phyloP scores from a whole-genome alignment of 2,329 filamentous ascomycete species.

The Cercospora sp. region DNA sequence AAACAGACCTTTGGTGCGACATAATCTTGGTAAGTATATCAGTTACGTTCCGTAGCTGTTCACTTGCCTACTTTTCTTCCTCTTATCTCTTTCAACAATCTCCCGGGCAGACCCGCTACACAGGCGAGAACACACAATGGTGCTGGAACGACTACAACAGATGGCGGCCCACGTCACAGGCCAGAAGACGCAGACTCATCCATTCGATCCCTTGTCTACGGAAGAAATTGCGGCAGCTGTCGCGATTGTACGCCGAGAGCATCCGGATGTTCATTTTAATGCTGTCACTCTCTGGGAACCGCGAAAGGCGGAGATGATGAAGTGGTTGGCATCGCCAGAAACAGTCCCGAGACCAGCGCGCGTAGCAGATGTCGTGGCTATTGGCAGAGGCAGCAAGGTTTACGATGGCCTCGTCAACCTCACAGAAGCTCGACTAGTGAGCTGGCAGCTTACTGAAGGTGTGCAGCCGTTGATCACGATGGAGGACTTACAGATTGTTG shows the following conservation, averaged over 20 bases:
- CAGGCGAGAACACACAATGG: conserved; percentile 24
- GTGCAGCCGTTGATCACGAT: conserved; percentile 89
- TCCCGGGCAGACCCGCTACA: neutral
- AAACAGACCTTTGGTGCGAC: neutral
- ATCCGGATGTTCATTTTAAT: conserved; percentile 78
- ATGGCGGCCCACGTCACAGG: conserved; percentile 63
- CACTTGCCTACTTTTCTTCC: neutral
- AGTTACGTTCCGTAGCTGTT: neutral
- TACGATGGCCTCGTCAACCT: conserved; percentile 82
- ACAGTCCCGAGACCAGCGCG: conserved; percentile 64
- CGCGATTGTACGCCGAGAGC: conserved; percentile 65
- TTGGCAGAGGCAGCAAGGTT: conserved; percentile 74
- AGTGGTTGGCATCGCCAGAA: conserved; percentile 69
- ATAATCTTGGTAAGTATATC: conserved; percentile 5
- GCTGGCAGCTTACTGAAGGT: conserved; percentile 73
- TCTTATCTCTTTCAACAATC: neutral
- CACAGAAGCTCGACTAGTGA: conserved; percentile 62
- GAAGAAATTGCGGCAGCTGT: conserved; percentile 73
- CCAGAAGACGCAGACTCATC: conserved; percentile 59
- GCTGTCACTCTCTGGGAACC: conserved; percentile 83
- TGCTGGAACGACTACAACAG: conserved; percentile 38
- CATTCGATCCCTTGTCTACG: conserved; percentile 73
- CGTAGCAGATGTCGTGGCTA: conserved; percentile 79
- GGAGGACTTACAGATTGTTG: conserved; percentile 82
- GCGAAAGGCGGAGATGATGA: conserved; percentile 78